Evolutionary conservation across 495 filamentous ascomycete genomes (phyloP), one percentile per base, ranked within the genome.

Genomic region (Tetracladium marchalianum): DNA sequence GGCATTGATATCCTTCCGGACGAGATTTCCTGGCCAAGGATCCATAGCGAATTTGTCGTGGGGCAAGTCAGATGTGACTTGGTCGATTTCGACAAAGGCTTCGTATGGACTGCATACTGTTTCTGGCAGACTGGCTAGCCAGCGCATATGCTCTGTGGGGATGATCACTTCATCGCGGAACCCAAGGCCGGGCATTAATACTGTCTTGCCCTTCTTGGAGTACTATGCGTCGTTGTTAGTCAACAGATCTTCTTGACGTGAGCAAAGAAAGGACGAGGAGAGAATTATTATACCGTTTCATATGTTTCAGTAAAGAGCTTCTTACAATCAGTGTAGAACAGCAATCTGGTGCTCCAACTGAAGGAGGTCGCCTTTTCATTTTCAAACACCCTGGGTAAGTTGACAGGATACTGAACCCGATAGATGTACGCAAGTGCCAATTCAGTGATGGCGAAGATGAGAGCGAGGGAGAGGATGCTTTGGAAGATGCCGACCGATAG

Each of bases 161-260:
- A 60, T 35, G 31, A 71, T 53, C 19, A 71, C 18, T 43, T 66
- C 59, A 31, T 58, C 34, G 31, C 57, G 56, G 15, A 61, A 51
- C 13, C 59, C 63, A 32, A 64, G 39, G 1, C 60, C 56, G 3
- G 66, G 66, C 11, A 67, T 12, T 19, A 69, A 27, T 13, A 66
- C 60, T 3, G 66, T 42, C 36, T 54, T 56, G 39, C 60, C 63
- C 4, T 53, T 56, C 15, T 61, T 62, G 11, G 52, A 52, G 44
- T 62, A 67, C 62, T 39, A 7, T 18, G n/a, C 4, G 55, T 27
- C 3, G 22, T 27, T 27, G 22, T 27, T 27, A 7, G 7, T 27
- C 3, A 27, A 7, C 22, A 3, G 22, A 7, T 3, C 7, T 27
- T 7, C 22, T 27, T 3, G 22, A 27, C n/a, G n/a, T n/a, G n/a